Conservation (phyloP, 192 early-diverging fungal species). For the Allomyces javanicus region DNA sequence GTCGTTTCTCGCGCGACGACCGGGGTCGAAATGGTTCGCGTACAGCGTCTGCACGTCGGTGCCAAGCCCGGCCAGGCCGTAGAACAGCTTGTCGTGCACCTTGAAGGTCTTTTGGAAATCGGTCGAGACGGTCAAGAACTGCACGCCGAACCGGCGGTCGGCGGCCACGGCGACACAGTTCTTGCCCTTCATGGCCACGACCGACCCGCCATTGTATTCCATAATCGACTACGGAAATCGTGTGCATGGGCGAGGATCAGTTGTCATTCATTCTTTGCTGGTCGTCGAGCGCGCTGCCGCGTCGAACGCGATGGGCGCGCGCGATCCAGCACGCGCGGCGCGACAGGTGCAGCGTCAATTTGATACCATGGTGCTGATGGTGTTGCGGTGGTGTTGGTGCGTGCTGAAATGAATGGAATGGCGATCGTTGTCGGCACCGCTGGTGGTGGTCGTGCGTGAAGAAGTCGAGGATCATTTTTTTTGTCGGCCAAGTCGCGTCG, state of each 20-base stretch:
- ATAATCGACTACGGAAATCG: constrained; percentile 41
- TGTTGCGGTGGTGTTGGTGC: neutral
- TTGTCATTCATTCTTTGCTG: neutral
- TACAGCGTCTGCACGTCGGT: constrained; percentile 94
- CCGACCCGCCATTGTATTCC: constrained; percentile 83
- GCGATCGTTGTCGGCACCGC: too few relatives aligned
- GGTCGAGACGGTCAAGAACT: constrained; percentile 79
- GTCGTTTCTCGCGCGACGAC: neutral
- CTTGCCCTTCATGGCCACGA: constrained; percentile 96
- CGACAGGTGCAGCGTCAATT: too few relatives aligned
- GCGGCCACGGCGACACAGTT: constrained; percentile 94
- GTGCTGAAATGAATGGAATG: neutral
- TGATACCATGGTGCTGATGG: too few relatives aligned
- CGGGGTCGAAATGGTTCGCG: constrained; percentile 8
- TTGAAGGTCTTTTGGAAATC: constrained; percentile 89
- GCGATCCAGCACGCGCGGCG: too few relatives aligned
- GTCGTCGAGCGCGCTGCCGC: too few relatives aligned
- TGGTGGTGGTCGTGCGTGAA: too few relatives aligned
- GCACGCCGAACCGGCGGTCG: constrained; percentile 82
- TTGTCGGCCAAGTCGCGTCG: too few relatives aligned
- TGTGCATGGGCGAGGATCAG: neutral
- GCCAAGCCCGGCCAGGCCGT: constrained; percentile 83
- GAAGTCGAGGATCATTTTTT: too few relatives aligned
- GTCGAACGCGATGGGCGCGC: neutral
- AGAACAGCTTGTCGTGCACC: constrained; percentile 62